phyloP scores from a whole-genome alignment of 2,329 filamentous ascomycete genomes.

The Calonectria hongkongensis region DNA sequence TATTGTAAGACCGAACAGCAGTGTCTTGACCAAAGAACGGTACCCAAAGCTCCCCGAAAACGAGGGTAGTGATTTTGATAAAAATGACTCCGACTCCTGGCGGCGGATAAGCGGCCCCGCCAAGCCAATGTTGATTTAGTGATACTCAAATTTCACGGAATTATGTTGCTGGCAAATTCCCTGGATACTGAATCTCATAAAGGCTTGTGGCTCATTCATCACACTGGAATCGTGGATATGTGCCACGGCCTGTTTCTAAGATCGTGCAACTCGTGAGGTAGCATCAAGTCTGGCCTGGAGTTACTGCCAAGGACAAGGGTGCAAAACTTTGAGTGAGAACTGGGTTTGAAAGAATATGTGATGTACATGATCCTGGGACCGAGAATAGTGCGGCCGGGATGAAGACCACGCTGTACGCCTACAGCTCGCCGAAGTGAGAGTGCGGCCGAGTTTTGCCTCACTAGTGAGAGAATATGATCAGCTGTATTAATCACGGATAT shows the following conservation, averaged over 20 bases:
- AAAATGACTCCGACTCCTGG: not conserved
- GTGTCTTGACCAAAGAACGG: not conserved
- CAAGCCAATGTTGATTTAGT: not conserved
- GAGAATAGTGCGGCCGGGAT: not conserved
- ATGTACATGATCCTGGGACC: constrained; percentile 2
- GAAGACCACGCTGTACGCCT: not conserved
- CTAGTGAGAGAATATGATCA: not conserved
- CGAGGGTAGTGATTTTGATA: not conserved
- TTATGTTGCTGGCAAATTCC: not conserved
- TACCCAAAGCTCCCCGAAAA: not conserved
- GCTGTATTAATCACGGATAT: not conserved
- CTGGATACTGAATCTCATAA: not conserved
- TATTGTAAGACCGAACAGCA: not conserved
- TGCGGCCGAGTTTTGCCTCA: not conserved
- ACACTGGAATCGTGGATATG: constrained; percentile 3
- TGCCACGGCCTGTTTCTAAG: not conserved
- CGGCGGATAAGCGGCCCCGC: not conserved
- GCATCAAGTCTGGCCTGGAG: not conserved
- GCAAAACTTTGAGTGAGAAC: not conserved
- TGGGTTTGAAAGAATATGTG: not conserved
- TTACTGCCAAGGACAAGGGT: not conserved
- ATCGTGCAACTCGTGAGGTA: not conserved
- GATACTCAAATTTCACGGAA: not conserved
- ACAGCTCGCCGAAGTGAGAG: not conserved
- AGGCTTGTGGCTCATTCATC: not conserved